A percentile compares a stretch with the other conserved stretches of the same genome.
Conservation (phyloP, 176 grass and related monocot species). For the Oryza australiensis region DNA sequence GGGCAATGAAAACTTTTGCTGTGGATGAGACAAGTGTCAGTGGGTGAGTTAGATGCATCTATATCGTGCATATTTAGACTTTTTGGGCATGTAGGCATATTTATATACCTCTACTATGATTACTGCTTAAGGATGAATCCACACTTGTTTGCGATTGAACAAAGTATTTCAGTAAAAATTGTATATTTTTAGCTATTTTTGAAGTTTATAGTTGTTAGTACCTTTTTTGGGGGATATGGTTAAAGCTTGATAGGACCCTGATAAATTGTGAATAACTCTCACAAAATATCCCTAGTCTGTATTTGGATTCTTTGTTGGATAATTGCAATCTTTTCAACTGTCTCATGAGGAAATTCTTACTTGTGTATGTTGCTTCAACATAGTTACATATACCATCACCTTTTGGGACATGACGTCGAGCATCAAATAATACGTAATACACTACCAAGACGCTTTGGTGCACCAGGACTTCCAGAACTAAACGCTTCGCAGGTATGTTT, state of each 20-base stretch:
- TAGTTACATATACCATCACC: slow-evolving; percentile 99
- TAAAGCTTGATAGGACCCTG: neutral
- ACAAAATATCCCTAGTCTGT: neutral
- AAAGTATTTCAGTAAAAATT: neutral
- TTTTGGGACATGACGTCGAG: slow-evolving; percentile 98
- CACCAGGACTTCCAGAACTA: slow-evolving; percentile 95
- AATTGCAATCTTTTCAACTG: neutral
- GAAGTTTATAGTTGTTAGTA: neutral
- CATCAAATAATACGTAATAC: slow-evolving; percentile 93
- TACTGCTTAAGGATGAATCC: neutral
- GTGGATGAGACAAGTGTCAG: slow-evolving; percentile 99
- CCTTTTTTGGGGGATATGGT: neutral
- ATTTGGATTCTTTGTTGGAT: slow-evolving; percentile 21
- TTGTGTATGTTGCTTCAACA: slow-evolving; percentile 9
- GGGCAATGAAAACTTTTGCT: slow-evolving; percentile 98
- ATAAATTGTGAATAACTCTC: neutral
- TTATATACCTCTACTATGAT: neutral
- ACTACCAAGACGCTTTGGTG: slow-evolving; percentile 87
- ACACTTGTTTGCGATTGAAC: neutral
- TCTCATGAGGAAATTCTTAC: neutral
- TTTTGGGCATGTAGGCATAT: neutral
- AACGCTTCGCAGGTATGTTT: slow-evolving; percentile 95
- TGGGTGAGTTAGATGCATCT: slow-evolving; percentile 68
- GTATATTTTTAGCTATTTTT: neutral
- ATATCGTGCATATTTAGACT: neutral